phyloP scores from a whole-genome alignment of 2,329 filamentous ascomycete species.

The Hypoxylon sp. region DNA sequence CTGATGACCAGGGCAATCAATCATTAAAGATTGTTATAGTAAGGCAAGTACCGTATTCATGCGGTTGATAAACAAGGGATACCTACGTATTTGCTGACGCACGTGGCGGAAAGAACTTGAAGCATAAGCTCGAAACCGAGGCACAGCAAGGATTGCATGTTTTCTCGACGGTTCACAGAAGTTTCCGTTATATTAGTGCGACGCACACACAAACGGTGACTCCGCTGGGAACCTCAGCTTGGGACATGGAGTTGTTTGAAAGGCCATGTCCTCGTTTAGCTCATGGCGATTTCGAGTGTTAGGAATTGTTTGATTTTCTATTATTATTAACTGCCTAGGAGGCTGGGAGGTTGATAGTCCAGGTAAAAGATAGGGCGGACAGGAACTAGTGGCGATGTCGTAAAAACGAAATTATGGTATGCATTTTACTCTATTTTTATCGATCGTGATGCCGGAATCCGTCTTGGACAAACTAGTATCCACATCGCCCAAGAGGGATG shows the following conservation, averaged over 20 bases:
- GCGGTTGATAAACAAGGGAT: constrained; percentile 20
- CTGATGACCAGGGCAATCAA: constrained; percentile 23
- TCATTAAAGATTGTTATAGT: constrained; percentile 20
- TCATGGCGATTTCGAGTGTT: neutral
- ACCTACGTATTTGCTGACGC: constrained; percentile 20
- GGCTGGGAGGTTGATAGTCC: no score
- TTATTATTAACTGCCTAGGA: no score
- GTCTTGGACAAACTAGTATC: constrained; percentile 23
- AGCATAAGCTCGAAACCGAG: constrained; percentile 11
- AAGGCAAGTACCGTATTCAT: constrained; percentile 20
- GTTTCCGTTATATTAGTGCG: constrained; percentile 17
- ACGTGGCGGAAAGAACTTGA: constrained; percentile 32
- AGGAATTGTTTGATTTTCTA: constrained; percentile 3
- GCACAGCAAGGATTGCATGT: constrained; percentile 27
- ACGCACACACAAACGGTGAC: constrained; percentile 12
- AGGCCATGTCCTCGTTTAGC: constrained; percentile 2
- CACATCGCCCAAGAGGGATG: constrained; percentile 19
- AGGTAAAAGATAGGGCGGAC: neutral
- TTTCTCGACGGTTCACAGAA: constrained; percentile 17
- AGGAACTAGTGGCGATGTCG: constrained; percentile 10
- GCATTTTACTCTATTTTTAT: constrained; percentile 24
- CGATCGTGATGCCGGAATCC: constrained; percentile 30
- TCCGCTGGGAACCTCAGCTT: neutral
- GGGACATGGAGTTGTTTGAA: neutral
- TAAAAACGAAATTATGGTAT: constrained; percentile 34